Evolutionary conservation across 441 rosid species (phyloP).

Genomic region (Erodium moschatum): DNA sequence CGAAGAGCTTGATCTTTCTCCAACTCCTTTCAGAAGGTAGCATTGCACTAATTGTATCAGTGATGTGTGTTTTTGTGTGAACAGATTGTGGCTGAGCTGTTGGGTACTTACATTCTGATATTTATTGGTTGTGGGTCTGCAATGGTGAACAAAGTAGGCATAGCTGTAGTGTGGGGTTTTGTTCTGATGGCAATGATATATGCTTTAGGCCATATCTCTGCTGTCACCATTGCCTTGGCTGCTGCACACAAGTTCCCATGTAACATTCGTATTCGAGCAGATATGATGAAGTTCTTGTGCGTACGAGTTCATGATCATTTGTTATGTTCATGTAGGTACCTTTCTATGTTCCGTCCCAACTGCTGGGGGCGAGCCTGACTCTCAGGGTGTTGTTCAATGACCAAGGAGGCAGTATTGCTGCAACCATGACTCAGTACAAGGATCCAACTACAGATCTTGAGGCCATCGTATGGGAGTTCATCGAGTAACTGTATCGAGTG

Average conservation of each 20-base stretch:
- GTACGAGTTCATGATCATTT: background rate
- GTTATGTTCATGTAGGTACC: conserved; percentile 29
- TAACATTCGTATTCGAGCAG: conserved; percentile 15
- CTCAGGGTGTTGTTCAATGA: conserved; percentile 29
- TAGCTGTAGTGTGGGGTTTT: conserved; percentile 40
- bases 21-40: conserved; percentile 32
- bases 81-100: conserved; percentile 40
- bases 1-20: conserved; percentile 4
- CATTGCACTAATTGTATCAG: too few species aligned
- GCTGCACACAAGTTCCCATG: conserved; percentile 28
- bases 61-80: background rate
- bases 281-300: background rate
- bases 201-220: conserved; percentile 41
- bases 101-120: conserved; percentile 41
- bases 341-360: conserved; percentile 32
- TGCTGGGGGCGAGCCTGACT: conserved; percentile 37
- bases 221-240: conserved; percentile 40
- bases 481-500: conserved; percentile 14
- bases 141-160: conserved; percentile 32
- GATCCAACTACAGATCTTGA: conserved; percentile 39
- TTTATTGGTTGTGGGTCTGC: conserved; percentile 42
- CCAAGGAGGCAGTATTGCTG: conserved; percentile 18
- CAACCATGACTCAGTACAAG: conserved; percentile 29
- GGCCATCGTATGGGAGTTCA: conserved; percentile 50
- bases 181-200: conserved; percentile 38